Evolutionary conservation across 2,329 filamentous ascomycete species (phyloP).

Genomic region (Colletotrichum coccodes): DNA sequence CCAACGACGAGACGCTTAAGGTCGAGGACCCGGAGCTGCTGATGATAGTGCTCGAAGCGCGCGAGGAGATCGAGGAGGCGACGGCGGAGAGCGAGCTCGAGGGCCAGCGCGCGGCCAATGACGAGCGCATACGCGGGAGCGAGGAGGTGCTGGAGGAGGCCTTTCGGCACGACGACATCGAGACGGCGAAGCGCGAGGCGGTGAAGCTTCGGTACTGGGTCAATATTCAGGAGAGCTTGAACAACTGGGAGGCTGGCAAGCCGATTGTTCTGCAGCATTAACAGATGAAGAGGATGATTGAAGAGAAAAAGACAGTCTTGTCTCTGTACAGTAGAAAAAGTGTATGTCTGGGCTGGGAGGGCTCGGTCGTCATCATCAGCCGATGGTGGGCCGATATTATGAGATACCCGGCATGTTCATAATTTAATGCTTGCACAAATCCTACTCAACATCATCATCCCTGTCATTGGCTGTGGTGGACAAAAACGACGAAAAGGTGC

Average conservation of each 20-base stretch:
- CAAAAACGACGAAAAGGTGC: slow-evolving; percentile 7
- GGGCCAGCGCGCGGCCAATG: slow-evolving; percentile 72
- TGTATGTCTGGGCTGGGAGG: background rate
- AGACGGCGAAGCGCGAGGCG: slow-evolving; percentile 75
- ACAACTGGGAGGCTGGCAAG: slow-evolving; percentile 86
- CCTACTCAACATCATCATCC: background rate
- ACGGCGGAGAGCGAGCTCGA: slow-evolving; percentile 72
- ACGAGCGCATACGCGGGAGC: slow-evolving; percentile 70
- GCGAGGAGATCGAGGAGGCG: slow-evolving; percentile 80
- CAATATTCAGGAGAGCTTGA: slow-evolving; percentile 83
- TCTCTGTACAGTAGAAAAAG: background rate
- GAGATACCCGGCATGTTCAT: slow-evolving; percentile 24
- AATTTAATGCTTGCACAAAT: slow-evolving; percentile 17
- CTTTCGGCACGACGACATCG: slow-evolving; percentile 74
- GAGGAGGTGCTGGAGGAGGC: slow-evolving; percentile 70
- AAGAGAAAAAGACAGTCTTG: background rate
- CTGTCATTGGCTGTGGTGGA: background rate
- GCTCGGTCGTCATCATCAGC: slow-evolving; percentile 28
- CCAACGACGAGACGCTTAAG: slow-evolving; percentile 79
- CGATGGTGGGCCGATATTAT: slow-evolving; percentile 31
- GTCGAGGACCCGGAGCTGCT: slow-evolving; percentile 76
- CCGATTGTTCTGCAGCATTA: slow-evolving; percentile 63
- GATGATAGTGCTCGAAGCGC: slow-evolving; percentile 82
- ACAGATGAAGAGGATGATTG: background rate
- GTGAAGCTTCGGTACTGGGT: slow-evolving; percentile 89